phyloP scores from a whole-genome alignment of 306 rosid genomes.

The Lablab purpureus region DNA sequence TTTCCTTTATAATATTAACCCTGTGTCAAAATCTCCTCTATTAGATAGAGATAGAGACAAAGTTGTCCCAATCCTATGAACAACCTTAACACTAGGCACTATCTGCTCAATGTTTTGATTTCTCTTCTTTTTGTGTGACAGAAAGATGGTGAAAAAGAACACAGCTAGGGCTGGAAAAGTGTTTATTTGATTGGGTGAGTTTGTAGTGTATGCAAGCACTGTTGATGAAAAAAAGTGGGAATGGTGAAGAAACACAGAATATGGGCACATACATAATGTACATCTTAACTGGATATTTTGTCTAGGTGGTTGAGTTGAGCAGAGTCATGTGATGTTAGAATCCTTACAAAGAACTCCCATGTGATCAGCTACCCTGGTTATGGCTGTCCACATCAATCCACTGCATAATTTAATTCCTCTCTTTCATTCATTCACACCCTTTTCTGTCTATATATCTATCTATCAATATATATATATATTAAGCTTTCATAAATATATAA shows the following conservation, averaged over 20 bases:
- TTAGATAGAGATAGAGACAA: no score
- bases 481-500: no score
- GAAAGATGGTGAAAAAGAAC: neutral
- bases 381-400: slow-evolving; percentile 53
- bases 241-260: slow-evolving; percentile 25
- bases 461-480: no score
- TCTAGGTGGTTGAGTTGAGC: slow-evolving; percentile 42
- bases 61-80: no score
- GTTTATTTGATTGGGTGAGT: slow-evolving; percentile 38
- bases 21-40: no score
- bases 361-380: slow-evolving; percentile 60
- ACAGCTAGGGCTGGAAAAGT: slow-evolving; percentile 36
- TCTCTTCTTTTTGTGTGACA: neutral
- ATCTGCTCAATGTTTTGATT: neutral
- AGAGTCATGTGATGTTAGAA: slow-evolving; percentile 54
- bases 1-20: no score
- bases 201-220: slow-evolving; percentile 50
- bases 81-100: neutral
- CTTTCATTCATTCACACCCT: slow-evolving; percentile 16
- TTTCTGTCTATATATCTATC: no score
- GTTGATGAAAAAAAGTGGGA: slow-evolving; percentile 28
- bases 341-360: slow-evolving; percentile 48
- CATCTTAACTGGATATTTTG: slow-evolving; percentile 48
- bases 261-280: slow-evolving; percentile 50
- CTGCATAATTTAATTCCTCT: slow-evolving; percentile 13